Base-by-base conservation (phyloP, 202 grass and related monocot species). In the Dendrocalamus latiflorus region DNA sequence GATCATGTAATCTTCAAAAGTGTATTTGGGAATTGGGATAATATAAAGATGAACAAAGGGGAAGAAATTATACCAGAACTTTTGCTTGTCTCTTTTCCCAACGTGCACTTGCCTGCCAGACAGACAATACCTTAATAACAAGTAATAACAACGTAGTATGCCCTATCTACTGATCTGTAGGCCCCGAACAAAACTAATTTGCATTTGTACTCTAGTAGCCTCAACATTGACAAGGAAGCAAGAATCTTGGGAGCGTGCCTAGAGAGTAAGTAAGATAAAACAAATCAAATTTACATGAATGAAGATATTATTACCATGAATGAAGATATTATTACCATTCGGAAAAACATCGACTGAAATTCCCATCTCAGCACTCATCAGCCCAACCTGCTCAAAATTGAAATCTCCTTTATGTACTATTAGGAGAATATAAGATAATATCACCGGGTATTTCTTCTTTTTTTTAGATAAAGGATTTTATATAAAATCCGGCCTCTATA, bases 21-120 rank as follows among this genome's bases (percentile, higher is more conserved):
- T 6, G 2, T 42, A 72, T 72, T 41, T 13, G 49, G 16, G 48
- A 8, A 1, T 37, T 10, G 45, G n/a, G 65, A 9, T 2, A 43
- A 13, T 17, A 63, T 5, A 65, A 20, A 57, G 20, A 20, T 77
- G 28, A 28, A 49, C 0, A 62, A 9, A 49, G 3, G n/a, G 39
- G 10, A 48, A 86, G 8, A 12, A 81, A 74, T 28, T 50, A 68
- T 93, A 93, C 96, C 91, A 98, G 78, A 6, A 95, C 83, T 93
- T 98, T 95, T 72, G 87, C 81, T 77, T 95, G 93, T 61, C 91
- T 81, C 81, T 89, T 98, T 78, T 98, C 86, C 96, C 96, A 98
- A 43, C 85, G 80, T 65, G 64, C 65, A 56, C 70, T 93, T 48
- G 95, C 95, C 91, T 98, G 75, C 17, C 56, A 87, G 6, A 66